Percentiles rank a stretch among this genome's conserved stretches.
Evolutionary conservation across 1,139 yeast species (phyloP).

Genomic region (Hanseniaspora gamundiae): DNA sequence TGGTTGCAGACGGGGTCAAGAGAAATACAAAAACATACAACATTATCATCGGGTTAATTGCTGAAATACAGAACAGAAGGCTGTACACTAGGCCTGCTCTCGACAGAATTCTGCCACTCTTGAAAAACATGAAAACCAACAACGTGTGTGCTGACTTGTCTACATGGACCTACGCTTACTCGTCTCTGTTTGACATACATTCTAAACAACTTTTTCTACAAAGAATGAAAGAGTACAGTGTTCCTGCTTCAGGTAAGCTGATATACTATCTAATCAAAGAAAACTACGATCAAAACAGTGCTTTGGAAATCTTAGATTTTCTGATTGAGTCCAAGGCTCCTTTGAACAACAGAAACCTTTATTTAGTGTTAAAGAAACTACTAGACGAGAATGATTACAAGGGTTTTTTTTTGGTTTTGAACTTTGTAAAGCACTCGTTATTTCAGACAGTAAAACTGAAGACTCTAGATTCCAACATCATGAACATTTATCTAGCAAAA

Average conservation of each 20-base stretch:
- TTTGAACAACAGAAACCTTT: constrained; percentile 15
- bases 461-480: constrained; percentile 15
- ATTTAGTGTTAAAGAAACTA: constrained; percentile 17
- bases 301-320: constrained; percentile 12
- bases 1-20: constrained; percentile 25
- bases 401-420: neutral
- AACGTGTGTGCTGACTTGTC: constrained; percentile 25
- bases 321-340: constrained; percentile 17
- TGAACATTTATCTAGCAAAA: constrained; percentile 22
- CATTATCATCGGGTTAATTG: constrained; percentile 23
- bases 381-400: constrained; percentile 16
- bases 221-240: constrained; percentile 17
- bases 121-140: constrained; percentile 25
- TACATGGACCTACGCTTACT: constrained; percentile 30
- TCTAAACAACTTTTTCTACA: constrained; percentile 20
- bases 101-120: constrained; percentile 18
- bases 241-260: constrained; percentile 18
- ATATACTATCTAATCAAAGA: constrained; percentile 12
- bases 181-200: constrained; percentile 20
- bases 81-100: constrained; percentile 18
- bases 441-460: no score
- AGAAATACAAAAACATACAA: constrained; percentile 36
- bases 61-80: constrained; percentile 11
- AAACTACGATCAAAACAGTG: constrained; percentile 9
- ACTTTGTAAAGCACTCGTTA: neutral